Evolutionary conservation across 257 asterid species (phyloP).

Genomic region (Solanum habrochaites): DNA sequence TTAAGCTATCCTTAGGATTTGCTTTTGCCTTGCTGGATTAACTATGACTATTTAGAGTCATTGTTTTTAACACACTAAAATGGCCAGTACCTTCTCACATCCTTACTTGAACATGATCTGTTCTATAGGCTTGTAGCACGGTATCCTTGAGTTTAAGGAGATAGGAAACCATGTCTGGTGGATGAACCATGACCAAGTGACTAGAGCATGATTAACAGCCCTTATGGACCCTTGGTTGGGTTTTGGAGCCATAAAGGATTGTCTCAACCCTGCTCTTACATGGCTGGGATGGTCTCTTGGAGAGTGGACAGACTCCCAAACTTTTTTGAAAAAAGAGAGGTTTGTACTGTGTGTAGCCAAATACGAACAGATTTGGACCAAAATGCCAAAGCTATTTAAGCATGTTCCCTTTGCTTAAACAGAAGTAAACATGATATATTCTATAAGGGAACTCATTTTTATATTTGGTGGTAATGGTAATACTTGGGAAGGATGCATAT

Average conservation of each 20-base stretch:
- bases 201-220: background rate
- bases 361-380: background rate
- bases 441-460: background rate
- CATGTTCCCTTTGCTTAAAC: background rate
- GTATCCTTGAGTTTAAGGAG: background rate
- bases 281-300: background rate
- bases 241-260: background rate
- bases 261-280: background rate
- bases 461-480: background rate
- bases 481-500: background rate
- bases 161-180: background rate
- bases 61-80: background rate
- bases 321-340: background rate
- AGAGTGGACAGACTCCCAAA: background rate
- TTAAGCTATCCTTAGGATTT: background rate
- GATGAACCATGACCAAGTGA: background rate
- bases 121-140: background rate
- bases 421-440: background rate
- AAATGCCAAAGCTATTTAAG: background rate
- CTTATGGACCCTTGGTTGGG: background rate
- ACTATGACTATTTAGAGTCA: background rate
- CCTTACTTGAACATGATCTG: background rate
- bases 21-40: background rate
- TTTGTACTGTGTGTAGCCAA: background rate
- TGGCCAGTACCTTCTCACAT: background rate